Percentiles rank a stretch among this genome's conserved stretches.
These are phyloP conservation scores for Salvia miltiorrhiza DNA, from an alignment of 257 asterid species.

Conservation along the genomic window DNA sequence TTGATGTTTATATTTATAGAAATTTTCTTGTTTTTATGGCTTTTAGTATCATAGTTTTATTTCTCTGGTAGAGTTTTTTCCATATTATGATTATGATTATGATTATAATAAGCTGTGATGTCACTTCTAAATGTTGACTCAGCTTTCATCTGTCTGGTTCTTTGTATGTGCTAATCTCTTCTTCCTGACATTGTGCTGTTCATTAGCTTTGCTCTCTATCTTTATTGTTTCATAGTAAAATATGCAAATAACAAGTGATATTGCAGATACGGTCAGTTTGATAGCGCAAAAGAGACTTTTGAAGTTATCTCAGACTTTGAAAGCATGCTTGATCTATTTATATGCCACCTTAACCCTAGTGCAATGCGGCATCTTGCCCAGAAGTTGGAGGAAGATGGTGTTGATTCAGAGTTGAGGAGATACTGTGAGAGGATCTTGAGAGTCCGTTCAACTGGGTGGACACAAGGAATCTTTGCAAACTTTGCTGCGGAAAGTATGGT, in stretches of 20 bases:
- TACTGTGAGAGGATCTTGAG: slow-evolving; percentile 93
- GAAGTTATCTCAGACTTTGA: slow-evolving; percentile 94
- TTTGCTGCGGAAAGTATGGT: slow-evolving; percentile 99
- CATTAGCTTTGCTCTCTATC: background rate
- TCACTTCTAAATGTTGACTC: background rate
- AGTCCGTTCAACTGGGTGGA: slow-evolving; percentile 98
- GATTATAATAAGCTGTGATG: background rate
- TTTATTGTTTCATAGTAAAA: slow-evolving; percentile 15
- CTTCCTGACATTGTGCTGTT: background rate
- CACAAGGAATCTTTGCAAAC: slow-evolving; percentile 98
- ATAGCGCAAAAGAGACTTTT: slow-evolving; percentile 96
- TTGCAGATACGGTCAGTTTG: slow-evolving; percentile 95
- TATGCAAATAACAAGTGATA: slow-evolving; percentile 22
- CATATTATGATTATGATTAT: background rate
- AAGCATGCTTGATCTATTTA: slow-evolving; percentile 93
- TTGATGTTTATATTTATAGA: background rate
- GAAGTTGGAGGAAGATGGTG: slow-evolving; percentile 84
- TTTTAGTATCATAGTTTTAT: background rate
- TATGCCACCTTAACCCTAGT: slow-evolving; percentile 99
- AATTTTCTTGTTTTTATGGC: background rate
- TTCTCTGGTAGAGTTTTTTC: background rate
- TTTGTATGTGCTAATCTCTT: background rate
- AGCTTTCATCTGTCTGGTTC: slow-evolving; percentile 14
- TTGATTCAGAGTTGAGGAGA: slow-evolving; percentile 92
- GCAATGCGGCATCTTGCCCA: slow-evolving; percentile 98